Evolutionary conservation across 2,329 filamentous ascomycete genomes (phyloP).

Genomic region (Moelleriella libera): DNA sequence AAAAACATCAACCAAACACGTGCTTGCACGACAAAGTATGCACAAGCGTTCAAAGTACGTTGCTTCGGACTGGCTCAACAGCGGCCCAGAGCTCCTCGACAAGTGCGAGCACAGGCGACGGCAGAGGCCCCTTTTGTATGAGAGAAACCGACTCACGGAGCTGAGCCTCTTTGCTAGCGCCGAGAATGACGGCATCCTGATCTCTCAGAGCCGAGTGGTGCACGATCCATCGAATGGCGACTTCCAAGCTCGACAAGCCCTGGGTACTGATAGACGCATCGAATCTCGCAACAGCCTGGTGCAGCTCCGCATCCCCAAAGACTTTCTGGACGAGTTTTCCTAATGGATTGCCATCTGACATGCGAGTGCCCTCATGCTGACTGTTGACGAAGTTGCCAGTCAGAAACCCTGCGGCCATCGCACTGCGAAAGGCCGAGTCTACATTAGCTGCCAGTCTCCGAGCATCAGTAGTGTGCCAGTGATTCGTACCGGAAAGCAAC

Average conservation of each 20-base stretch:
- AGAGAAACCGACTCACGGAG: background rate
- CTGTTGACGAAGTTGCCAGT: background rate
- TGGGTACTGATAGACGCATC: background rate
- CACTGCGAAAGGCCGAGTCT: background rate
- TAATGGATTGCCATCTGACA: background rate
- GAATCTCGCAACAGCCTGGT: background rate
- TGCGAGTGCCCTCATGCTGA: background rate
- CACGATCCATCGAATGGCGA: background rate
- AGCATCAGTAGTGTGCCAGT: background rate
- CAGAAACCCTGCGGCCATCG: background rate
- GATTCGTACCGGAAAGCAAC: background rate
- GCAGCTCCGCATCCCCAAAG: background rate
- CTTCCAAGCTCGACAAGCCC: constrained; percentile 1
- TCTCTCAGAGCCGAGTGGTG: background rate
- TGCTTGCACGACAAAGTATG: no score
- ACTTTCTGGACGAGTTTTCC: background rate
- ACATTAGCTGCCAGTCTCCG: background rate
- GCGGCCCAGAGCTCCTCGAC: background rate
- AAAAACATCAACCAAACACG: no score
- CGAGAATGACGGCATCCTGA: background rate
- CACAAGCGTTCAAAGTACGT: background rate
- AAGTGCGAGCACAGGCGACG: background rate
- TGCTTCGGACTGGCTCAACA: background rate
- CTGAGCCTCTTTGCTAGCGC: background rate
- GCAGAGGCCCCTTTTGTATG: background rate